These are phyloP conservation scores for Geotrichum cucujoidarum DNA, from an alignment of 1,139 yeast species.

Conservation along the genomic window DNA sequence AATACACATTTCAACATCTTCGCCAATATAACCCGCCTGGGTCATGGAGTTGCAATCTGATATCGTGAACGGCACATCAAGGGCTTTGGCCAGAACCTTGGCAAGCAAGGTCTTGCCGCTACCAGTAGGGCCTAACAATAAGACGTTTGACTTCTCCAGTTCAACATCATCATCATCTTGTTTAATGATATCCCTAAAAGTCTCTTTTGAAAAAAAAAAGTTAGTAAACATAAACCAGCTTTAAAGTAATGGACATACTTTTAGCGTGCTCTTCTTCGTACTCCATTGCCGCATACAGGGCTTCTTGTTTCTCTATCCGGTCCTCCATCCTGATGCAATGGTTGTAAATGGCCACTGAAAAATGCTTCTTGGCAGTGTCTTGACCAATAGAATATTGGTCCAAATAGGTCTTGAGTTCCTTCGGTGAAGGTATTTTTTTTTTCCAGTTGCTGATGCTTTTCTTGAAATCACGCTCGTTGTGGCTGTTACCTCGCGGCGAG, in stretches of 20 bases:
- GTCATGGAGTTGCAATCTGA: conserved; percentile 55
- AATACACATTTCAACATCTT: conserved; percentile 51
- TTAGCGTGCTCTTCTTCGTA: no score
- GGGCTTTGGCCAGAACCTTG: conserved; percentile 44
- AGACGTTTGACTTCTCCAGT: conserved; percentile 48
- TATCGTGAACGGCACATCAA: conserved; percentile 50
- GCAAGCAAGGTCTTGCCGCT: conserved; percentile 53
- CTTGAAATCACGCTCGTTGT: no score
- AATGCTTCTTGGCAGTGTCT: conserved; percentile 47
- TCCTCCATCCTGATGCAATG: conserved; percentile 43
- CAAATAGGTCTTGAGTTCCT: conserved; percentile 40
- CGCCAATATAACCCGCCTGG: conserved; percentile 57
- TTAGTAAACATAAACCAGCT: neutral
- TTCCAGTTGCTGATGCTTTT: neutral
- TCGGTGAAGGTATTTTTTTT: conserved; percentile 43
- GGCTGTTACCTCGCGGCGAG: no score
- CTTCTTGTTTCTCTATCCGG: conserved; percentile 7
- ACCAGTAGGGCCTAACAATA: conserved; percentile 53
- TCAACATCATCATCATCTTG: conserved; percentile 34
- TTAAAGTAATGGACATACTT: no score
- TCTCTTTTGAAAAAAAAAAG: neutral
- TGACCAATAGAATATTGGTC: conserved; percentile 52
- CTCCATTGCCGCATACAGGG: conserved; percentile 20
- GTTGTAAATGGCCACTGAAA: conserved; percentile 54
- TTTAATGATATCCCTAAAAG: conserved; percentile 1